A percentile compares a stretch with the other conserved stretches of the same genome.
Conservation (phyloP, 495 filamentous ascomycete genomes). For the Daldinia grandis region DNA sequence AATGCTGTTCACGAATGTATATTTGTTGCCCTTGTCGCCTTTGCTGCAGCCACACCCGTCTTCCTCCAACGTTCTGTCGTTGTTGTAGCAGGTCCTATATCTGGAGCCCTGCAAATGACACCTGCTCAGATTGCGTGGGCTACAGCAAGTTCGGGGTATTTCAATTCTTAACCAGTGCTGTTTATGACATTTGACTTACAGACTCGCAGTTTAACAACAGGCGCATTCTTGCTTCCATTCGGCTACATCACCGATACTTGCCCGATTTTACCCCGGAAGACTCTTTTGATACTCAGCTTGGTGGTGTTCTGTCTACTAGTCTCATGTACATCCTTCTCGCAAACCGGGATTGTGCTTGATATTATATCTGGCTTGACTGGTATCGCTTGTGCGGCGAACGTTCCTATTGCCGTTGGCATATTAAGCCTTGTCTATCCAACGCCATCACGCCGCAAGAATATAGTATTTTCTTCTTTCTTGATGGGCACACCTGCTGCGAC, state of each 20-base stretch:
- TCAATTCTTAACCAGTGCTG: not conserved
- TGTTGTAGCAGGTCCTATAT: constrained; percentile 67
- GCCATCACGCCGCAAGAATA: constrained; percentile 64
- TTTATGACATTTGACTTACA: not conserved
- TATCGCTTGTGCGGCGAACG: constrained; percentile 64
- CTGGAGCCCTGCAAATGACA: constrained; percentile 67
- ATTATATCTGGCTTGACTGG: constrained; percentile 67
- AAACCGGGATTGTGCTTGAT: constrained; percentile 62
- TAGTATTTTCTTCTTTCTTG: constrained; percentile 69
- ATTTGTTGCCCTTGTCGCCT: constrained; percentile 68
- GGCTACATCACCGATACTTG: constrained; percentile 65
- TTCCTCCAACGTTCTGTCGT: constrained; percentile 65
- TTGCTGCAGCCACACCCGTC: constrained; percentile 69
- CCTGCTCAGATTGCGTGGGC: constrained; percentile 71
- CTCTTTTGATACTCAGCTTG: constrained; percentile 64
- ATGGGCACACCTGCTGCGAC: constrained; percentile 71
- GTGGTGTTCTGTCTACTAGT: constrained; percentile 61
- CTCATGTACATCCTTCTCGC: constrained; percentile 63
- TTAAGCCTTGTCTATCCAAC: constrained; percentile 64
- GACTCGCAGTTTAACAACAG: constrained; percentile 56
- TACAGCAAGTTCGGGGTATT: constrained; percentile 63
- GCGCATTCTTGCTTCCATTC: constrained; percentile 69
- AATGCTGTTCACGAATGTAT: constrained; percentile 66
- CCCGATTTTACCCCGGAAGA: constrained; percentile 63
- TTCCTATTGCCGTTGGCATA: constrained; percentile 68